Conservation (phyloP, 306 rosid species). For the Herpetospermum pedunculosum region DNA sequence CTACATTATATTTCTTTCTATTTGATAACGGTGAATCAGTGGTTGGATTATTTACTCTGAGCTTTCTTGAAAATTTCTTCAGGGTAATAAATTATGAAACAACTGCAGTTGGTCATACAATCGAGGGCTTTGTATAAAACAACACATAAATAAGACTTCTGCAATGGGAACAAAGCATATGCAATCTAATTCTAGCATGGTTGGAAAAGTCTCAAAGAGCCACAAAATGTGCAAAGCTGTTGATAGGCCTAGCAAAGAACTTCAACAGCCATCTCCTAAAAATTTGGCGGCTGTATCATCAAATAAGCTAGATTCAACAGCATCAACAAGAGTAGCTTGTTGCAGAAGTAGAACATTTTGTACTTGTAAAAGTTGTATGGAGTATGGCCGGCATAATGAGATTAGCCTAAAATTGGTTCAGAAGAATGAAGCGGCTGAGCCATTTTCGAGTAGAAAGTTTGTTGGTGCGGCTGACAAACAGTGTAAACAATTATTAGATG, state of each 20-base stretch:
- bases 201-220: conserved; percentile 5
- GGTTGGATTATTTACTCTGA: conserved; percentile 1
- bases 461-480: conserved; percentile 28
- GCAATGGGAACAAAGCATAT: conserved; percentile 11
- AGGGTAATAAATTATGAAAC: conserved; percentile 5
- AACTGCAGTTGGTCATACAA: not conserved
- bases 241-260: conserved; percentile 16
- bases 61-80: not conserved
- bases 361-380: conserved; percentile 34
- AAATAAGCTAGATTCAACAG: conserved; percentile 12
- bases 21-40: not conserved
- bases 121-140: not conserved
- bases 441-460: conserved; percentile 31
- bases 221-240: conserved; percentile 11
- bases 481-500: conserved; percentile 52
- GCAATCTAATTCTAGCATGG: not conserved
- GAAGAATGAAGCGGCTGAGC: conserved; percentile 34
- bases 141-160: not conserved
- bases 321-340: conserved; percentile 16
- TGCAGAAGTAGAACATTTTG: conserved; percentile 26
- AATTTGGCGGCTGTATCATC: conserved; percentile 10
- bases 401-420: conserved; percentile 11
- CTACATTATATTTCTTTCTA: not conserved
- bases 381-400: conserved; percentile 19
- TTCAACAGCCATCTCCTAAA: conserved; percentile 11